These are phyloP conservation scores for Cornus kousa DNA, from an alignment of 148 eudicot species.

Conservation along the genomic window DNA sequence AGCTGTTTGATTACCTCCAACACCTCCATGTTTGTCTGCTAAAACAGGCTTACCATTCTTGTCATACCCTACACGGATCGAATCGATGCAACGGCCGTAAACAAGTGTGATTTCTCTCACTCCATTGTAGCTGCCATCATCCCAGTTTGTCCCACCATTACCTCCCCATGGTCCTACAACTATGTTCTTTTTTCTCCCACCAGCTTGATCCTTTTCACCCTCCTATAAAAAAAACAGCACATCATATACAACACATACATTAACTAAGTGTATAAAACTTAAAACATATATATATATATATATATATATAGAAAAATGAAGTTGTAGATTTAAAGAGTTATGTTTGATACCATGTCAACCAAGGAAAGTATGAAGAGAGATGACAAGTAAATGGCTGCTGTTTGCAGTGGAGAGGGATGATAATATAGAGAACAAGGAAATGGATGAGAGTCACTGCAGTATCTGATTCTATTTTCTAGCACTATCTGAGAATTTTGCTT, in stretches of 20 bases:
- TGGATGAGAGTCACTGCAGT: neutral
- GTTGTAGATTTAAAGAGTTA: neutral
- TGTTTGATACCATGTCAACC: constrained; percentile 11
- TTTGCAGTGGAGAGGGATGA: neutral
- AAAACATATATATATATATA: neutral
- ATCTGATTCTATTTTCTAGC: constrained; percentile 5
- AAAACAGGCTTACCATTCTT: constrained; percentile 39
- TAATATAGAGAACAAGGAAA: neutral
- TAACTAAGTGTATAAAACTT: no score
- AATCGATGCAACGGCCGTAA: constrained; percentile 56
- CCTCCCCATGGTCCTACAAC: constrained; percentile 68
- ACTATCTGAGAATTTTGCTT: neutral
- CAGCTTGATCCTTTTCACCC: constrained; percentile 19
- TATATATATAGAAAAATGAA: neutral
- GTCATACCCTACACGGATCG: constrained; percentile 46
- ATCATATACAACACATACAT: neutral
- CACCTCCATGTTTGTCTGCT: constrained; percentile 41
- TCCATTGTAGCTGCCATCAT: constrained; percentile 52
- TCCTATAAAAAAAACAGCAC: constrained; percentile 21
- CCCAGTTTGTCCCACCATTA: constrained; percentile 57
- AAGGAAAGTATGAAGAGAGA: neutral
- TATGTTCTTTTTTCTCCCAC: constrained; percentile 27
- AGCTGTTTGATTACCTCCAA: constrained; percentile 39
- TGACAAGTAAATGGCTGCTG: neutral
- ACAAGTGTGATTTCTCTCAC: constrained; percentile 49